Evolutionary conservation across 2,329 filamentous ascomycete genomes (phyloP), one percentile per base, ranked within the genome.

Genomic region (Colletotrichum graminicola): DNA sequence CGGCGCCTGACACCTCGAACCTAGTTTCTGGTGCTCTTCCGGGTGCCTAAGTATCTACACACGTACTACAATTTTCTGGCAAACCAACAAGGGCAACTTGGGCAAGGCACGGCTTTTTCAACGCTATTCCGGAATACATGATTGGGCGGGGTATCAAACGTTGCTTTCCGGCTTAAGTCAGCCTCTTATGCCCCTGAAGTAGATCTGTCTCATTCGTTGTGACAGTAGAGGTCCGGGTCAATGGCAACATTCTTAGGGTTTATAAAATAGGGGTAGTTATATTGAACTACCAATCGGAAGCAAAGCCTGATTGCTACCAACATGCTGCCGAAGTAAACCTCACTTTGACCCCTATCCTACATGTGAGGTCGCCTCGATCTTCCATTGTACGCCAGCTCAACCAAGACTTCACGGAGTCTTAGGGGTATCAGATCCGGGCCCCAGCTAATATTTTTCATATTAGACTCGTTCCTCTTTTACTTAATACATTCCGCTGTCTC

Each of bases 361-460:
- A 29, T 29, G 4, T 29, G 29, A 83, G 73, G 63, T 79, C 77
- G 6, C 79, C 79, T 4, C 82, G 76, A 73, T 85, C 80, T 7
- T 84, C 80, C 82, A 84, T 84, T 43, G 74, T 74, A 39, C 81
- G 78, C 84, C 84, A 86, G 43, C 74, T 76, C 26, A 76, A 75
- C 84, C 84, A 86, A 23, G 78, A 69, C 73, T 77, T 80, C 47
- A 81, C 79, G 29, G 75, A 71, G 51, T 84, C 82, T 49, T 75
- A 73, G 34, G 80, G 76, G 61, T 78, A 80, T 84, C 84, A 86
- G 75, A 86, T 86, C 71, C 77, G 86, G 84, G 23, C 84, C 84
- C 84, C 84, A 86, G 73, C 86, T 86, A 59, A 86, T 80, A 71
- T 86, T 86, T 76, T 84, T 85, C 74, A 86, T 75, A 67, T 82